Percentiles rank a stretch among this genome's conserved stretches.
Conservation (phyloP, 1,139 yeast species). For the Meyerozyma smithsonii region DNA sequence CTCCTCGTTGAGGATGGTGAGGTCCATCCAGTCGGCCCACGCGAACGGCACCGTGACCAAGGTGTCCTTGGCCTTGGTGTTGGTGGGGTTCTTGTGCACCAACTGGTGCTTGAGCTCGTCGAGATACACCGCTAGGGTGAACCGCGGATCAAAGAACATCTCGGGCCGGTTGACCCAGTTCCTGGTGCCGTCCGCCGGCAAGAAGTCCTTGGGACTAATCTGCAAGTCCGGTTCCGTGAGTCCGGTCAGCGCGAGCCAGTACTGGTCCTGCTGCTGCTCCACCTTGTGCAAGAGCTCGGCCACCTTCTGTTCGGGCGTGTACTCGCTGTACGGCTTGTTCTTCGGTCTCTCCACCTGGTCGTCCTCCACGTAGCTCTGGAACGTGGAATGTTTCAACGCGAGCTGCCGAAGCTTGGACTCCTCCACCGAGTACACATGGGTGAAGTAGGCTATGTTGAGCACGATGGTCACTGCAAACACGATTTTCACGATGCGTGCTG, state of each 20-base stretch:
- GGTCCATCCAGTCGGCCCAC: slow-evolving; percentile 32
- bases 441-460: slow-evolving; percentile 21
- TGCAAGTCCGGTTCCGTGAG: slow-evolving; percentile 18
- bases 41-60: slow-evolving; percentile 18
- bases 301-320: slow-evolving; percentile 19
- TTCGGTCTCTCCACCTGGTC: slow-evolving; percentile 16
- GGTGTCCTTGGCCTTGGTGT: slow-evolving; percentile 10
- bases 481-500: slow-evolving; percentile 16
- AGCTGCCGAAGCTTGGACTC: slow-evolving; percentile 17
- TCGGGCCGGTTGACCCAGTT: slow-evolving; percentile 13
- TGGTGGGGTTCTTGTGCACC: slow-evolving; percentile 14
- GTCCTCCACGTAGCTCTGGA: slow-evolving; percentile 19
- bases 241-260: slow-evolving; percentile 25
- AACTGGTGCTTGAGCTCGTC: slow-evolving; percentile 16
- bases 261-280: slow-evolving; percentile 18
- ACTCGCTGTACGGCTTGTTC: slow-evolving; percentile 14
- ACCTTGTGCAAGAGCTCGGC: slow-evolving; percentile 20
- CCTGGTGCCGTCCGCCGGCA: slow-evolving; percentile 12
- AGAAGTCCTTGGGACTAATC: slow-evolving; percentile 18
- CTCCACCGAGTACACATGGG: slow-evolving; percentile 16
- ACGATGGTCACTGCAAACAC: slow-evolving; percentile 19
- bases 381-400: slow-evolving; percentile 18
- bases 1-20: slow-evolving; percentile 14
- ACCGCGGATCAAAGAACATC: slow-evolving; percentile 23
- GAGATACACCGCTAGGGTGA: slow-evolving; percentile 21